These are phyloP conservation scores for Microstegium vimineum DNA, from an alignment of 176 grass and related monocot species.

Conservation along the genomic window DNA sequence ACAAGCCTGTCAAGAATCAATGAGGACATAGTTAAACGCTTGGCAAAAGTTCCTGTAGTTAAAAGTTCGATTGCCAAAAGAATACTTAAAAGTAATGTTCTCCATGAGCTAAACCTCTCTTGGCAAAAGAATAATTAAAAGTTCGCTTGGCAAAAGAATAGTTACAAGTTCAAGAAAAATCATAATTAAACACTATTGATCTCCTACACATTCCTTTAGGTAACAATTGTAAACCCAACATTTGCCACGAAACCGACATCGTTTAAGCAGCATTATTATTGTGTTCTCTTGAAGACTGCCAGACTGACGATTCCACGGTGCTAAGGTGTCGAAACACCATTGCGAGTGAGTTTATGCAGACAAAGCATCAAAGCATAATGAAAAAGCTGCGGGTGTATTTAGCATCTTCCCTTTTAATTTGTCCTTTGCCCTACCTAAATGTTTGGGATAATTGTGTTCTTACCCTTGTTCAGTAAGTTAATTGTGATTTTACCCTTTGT, in stretches of 20 bases:
- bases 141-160: too few species aligned
- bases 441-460: too few species aligned
- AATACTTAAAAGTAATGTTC: not conserved
- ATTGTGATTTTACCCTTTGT: too few species aligned
- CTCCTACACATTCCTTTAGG: not conserved
- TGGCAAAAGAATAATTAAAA: not conserved
- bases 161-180: too few species aligned
- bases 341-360: constrained; percentile 1
- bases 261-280: not conserved
- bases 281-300: not conserved
- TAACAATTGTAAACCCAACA: not conserved
- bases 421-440: not conserved
- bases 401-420: constrained; percentile 4
- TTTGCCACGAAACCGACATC: not conserved
- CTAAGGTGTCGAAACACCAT: not conserved
- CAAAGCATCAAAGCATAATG: constrained; percentile 7
- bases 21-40: not conserved
- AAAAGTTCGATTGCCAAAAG: not conserved
- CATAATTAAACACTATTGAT: too few species aligned
- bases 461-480: too few species aligned
- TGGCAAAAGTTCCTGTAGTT: not conserved
- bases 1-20: constrained; percentile 48
- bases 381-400: constrained; percentile 1
- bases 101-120: not conserved
- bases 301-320: not conserved